A percentile compares a stretch with the other conserved stretches of the same genome.
Conservation (phyloP, 371 early-diverging fungal species). For the Synchytrium microbalum region DNA sequence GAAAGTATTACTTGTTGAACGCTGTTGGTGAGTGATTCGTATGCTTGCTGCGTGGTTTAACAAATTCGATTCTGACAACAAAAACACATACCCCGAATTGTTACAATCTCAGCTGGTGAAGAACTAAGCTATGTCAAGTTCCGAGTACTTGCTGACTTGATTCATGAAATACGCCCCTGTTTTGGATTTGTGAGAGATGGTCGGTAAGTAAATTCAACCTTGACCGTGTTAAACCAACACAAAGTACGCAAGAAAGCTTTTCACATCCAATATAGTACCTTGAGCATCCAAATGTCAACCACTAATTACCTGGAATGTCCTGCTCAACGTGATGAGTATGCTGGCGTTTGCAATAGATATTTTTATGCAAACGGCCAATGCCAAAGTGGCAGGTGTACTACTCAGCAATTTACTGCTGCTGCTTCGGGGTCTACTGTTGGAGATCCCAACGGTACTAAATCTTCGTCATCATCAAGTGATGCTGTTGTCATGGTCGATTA, state of each 20-base stretch:
- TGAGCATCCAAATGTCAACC: constrained; percentile 1
- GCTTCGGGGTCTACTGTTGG: background rate
- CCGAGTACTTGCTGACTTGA: background rate
- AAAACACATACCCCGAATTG: too few relatives aligned
- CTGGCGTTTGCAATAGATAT: constrained; percentile 1
- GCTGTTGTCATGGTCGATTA: too few relatives aligned
- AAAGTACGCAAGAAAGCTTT: background rate
- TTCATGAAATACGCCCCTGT: background rate
- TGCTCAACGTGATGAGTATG: background rate
- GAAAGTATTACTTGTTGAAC: constrained; percentile 6
- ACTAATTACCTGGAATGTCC: background rate
- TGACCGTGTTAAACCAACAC: background rate
- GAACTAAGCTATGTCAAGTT: constrained; percentile 5
- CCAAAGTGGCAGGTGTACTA: constrained; percentile 1
- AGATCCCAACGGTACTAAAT: too few relatives aligned
- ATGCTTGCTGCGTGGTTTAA: background rate
- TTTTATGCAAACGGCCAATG: background rate
- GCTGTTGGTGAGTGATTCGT: background rate
- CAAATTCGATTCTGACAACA: too few relatives aligned
- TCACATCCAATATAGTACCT: background rate
- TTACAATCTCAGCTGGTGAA: background rate
- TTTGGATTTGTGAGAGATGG: constrained; percentile 4
- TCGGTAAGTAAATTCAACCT: background rate
- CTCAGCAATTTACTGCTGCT: background rate
- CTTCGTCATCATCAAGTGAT: too few relatives aligned